Evolutionary conservation across 768 basidiomycete genomes (phyloP).

Genomic region (Stropharia rugosoannulata): DNA sequence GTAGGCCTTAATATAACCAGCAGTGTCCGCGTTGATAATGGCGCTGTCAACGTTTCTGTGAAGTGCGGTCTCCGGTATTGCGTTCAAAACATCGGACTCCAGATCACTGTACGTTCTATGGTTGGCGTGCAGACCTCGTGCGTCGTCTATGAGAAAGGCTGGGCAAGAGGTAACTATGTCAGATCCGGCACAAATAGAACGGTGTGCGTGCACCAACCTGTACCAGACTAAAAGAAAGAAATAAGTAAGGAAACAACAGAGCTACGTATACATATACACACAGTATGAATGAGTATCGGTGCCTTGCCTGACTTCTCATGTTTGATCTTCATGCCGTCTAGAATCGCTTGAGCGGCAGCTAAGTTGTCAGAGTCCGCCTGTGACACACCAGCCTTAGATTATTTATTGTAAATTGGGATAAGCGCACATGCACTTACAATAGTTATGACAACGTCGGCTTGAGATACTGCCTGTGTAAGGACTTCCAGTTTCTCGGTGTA

Average conservation of each 20-base stretch:
- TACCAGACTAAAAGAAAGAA: conserved; percentile 17
- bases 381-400: not conserved
- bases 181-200: too few species aligned
- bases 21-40: conserved; percentile 17
- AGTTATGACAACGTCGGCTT: conserved; percentile 35
- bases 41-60: conserved; percentile 19
- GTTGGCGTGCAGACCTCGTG: conserved; percentile 14
- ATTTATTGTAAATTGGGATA: too few species aligned
- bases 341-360: conserved; percentile 35
- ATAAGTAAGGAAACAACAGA: too few species aligned
- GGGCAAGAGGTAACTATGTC: not conserved
- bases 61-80: conserved; percentile 12
- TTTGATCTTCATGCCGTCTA: conserved; percentile 40
- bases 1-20: conserved; percentile 18
- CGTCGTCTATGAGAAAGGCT: conserved; percentile 17
- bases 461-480: conserved; percentile 39
- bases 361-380: conserved; percentile 43
- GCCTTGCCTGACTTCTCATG: conserved; percentile 30
- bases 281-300: conserved; percentile 50
- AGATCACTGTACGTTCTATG: conserved; percentile 16
- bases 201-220: conserved; percentile 12
- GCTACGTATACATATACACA: conserved; percentile 23
- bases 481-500: conserved; percentile 30
- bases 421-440: conserved; percentile 6
- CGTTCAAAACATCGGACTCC: conserved; percentile 14